Evolutionary conservation across 345 rosid species (phyloP).

Genomic region (Pseudoturritis turrita): DNA sequence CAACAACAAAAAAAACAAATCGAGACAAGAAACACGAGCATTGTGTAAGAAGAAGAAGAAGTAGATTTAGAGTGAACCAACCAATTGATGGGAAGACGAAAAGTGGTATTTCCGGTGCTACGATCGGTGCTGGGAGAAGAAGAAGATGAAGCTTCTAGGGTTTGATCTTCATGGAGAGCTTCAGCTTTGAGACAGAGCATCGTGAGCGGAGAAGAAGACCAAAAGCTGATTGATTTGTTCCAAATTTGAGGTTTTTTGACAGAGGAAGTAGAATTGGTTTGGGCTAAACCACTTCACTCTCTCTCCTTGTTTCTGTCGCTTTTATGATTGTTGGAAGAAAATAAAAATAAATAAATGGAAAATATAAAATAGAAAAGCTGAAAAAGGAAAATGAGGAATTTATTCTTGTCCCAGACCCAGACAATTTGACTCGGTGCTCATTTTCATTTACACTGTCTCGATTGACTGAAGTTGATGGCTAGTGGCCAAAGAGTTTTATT

Average conservation of each 20-base stretch:
- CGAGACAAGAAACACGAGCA: neutral
- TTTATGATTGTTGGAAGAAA: neutral
- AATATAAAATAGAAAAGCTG: neutral
- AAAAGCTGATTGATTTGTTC: neutral
- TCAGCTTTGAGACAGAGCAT: constrained; percentile 63
- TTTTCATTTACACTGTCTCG: neutral
- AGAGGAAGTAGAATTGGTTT: neutral
- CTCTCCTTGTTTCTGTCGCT: constrained; percentile 11
- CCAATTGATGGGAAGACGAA: constrained; percentile 55
- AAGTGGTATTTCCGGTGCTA: constrained; percentile 26
- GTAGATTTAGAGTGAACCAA: constrained; percentile 1
- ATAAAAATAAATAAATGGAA: neutral
- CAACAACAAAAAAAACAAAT: neutral
- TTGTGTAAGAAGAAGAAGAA: neutral
- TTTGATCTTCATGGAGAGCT: constrained; percentile 45
- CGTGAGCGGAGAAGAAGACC: constrained; percentile 10
- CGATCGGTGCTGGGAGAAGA: constrained; percentile 28
- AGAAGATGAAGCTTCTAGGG: constrained; percentile 27
- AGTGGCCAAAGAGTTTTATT: too few species aligned
- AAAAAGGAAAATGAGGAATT: constrained; percentile 23
- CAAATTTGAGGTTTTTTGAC: neutral
- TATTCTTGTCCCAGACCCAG: constrained; percentile 14
- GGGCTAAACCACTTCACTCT: constrained; percentile 14
- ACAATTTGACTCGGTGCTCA: constrained; percentile 24
- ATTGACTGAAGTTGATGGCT: too few species aligned